These are phyloP conservation scores for Colletotrichum neosansevieriae DNA, from an alignment of 2,329 filamentous ascomycete species.

Conservation along the genomic window DNA sequence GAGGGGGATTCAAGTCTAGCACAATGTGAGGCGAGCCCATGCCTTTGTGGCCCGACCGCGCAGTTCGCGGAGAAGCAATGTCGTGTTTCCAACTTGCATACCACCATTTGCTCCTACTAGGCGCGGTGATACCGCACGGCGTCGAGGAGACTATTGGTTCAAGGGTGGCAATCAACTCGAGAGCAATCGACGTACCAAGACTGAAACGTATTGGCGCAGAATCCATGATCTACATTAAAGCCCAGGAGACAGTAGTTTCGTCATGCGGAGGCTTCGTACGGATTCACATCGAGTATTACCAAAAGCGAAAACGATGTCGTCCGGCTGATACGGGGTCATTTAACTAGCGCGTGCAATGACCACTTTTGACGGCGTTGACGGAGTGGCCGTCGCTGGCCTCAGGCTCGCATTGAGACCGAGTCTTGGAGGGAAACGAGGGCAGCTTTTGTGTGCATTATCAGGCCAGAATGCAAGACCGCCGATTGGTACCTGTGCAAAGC, in stretches of 20 bases:
- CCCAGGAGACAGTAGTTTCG: background rate
- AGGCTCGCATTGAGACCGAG: conserved; percentile 35
- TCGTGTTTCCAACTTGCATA: conserved; percentile 6
- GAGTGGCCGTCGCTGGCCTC: conserved; percentile 29
- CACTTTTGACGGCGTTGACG: conserved; percentile 20
- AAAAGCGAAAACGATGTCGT: background rate
- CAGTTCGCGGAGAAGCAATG: conserved; percentile 23
- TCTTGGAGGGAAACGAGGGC: conserved; percentile 9
- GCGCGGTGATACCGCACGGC: background rate
- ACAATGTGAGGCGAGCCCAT: background rate
- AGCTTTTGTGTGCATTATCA: conserved; percentile 30
- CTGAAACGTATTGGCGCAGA: no score
- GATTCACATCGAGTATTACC: background rate
- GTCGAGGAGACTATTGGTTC: no score
- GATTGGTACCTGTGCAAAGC: conserved; percentile 25
- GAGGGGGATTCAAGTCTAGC: no score
- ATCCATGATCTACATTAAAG: no score
- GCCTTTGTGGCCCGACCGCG: background rate
- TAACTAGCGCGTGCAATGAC: conserved; percentile 33
- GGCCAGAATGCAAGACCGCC: conserved; percentile 28
- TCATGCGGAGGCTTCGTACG: background rate
- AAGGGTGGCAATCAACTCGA: no score
- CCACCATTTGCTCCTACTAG: background rate
- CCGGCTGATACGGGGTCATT: conserved; percentile 33
- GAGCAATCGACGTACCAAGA: no score